These are phyloP conservation scores for Pisolithus sp. DNA, from an alignment of 768 basidiomycete species.

Conservation along the genomic window DNA sequence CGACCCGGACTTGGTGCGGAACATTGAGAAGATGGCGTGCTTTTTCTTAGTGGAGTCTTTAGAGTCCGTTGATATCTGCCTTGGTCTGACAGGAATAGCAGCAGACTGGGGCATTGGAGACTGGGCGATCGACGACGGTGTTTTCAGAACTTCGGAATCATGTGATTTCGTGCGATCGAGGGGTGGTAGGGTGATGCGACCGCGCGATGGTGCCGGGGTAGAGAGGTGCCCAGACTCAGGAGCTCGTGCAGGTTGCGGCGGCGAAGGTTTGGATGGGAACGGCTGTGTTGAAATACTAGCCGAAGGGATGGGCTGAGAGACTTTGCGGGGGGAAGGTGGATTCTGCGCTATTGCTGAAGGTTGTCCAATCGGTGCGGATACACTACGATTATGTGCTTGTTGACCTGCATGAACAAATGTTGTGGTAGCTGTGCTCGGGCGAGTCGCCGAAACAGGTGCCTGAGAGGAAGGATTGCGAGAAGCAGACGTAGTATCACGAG, in stretches of 20 bases:
- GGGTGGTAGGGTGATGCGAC: slow-evolving; percentile 11
- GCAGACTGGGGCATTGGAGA: slow-evolving; percentile 39
- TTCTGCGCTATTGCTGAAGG: slow-evolving; percentile 12
- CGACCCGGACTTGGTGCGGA: slow-evolving; percentile 26
- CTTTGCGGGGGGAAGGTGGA: slow-evolving; percentile 24
- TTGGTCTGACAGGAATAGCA: slow-evolving; percentile 14
- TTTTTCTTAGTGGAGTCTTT: slow-evolving; percentile 29
- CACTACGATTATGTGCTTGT: slow-evolving; percentile 29
- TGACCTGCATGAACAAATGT: slow-evolving; percentile 15
- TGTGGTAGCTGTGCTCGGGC: slow-evolving; percentile 14
- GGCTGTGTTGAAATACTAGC: slow-evolving; percentile 22
- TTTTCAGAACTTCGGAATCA: slow-evolving; percentile 51
- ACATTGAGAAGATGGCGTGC: slow-evolving; percentile 24
- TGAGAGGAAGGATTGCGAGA: slow-evolving; percentile 19
- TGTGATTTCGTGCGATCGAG: slow-evolving; percentile 35
- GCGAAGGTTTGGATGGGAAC: slow-evolving; percentile 22
- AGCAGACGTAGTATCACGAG: slow-evolving; percentile 17
- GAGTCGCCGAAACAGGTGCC: slow-evolving; percentile 18
- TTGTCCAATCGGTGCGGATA: slow-evolving; percentile 28
- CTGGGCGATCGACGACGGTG: slow-evolving; percentile 58
- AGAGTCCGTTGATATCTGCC: slow-evolving; percentile 25
- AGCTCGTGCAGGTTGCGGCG: slow-evolving; percentile 17
- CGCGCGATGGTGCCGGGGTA: slow-evolving; percentile 25
- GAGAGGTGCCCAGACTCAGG: slow-evolving; percentile 26
- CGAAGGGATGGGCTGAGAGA: slow-evolving; percentile 21